These are phyloP conservation scores for Boletus sensibilis DNA, from an alignment of 768 basidiomycete genomes.

Conservation along the genomic window DNA sequence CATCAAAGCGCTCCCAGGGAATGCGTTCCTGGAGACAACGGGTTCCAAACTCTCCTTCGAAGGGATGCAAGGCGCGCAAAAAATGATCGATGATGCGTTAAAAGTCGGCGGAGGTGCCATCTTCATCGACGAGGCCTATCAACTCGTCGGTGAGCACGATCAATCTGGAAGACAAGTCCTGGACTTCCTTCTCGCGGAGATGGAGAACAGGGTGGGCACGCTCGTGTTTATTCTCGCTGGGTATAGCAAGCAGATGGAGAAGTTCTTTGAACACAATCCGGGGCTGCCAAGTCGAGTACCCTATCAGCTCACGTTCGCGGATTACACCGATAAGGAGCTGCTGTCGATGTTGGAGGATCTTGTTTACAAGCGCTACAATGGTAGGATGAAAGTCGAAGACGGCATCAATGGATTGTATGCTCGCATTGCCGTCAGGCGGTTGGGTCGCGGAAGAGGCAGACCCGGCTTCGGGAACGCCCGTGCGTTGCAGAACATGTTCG, in stretches of 20 bases:
- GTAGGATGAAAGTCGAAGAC: conserved; percentile 56
- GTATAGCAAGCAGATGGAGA: conserved; percentile 73
- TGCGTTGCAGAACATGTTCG: conserved; percentile 53
- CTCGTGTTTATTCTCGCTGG: conserved; percentile 73
- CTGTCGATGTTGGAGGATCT: conserved; percentile 51
- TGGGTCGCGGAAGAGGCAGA: conserved; percentile 58
- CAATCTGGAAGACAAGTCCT: conserved; percentile 55
- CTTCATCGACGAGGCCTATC: conserved; percentile 77
- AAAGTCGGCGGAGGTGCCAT: conserved; percentile 62
- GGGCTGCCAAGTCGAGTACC: conserved; percentile 69
- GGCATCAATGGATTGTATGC: conserved; percentile 55
- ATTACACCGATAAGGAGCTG: conserved; percentile 61
- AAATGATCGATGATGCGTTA: conserved; percentile 48
- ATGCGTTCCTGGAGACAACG: conserved; percentile 59
- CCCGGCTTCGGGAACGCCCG: conserved; percentile 72
- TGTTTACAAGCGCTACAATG: conserved; percentile 45
- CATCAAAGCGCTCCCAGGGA: conserved; percentile 51
- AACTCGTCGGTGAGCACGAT: conserved; percentile 52
- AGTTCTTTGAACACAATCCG: conserved; percentile 76
- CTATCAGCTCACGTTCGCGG: conserved; percentile 54
- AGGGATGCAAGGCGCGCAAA: conserved; percentile 53
- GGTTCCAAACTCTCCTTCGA: conserved; percentile 60
- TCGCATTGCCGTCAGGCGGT: conserved; percentile 56
- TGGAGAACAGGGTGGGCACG: conserved; percentile 67
- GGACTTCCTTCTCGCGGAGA: conserved; percentile 71